Base-by-base conservation (phyloP, 2,329 filamentous ascomycete genomes). In the Didymella glomerata region DNA sequence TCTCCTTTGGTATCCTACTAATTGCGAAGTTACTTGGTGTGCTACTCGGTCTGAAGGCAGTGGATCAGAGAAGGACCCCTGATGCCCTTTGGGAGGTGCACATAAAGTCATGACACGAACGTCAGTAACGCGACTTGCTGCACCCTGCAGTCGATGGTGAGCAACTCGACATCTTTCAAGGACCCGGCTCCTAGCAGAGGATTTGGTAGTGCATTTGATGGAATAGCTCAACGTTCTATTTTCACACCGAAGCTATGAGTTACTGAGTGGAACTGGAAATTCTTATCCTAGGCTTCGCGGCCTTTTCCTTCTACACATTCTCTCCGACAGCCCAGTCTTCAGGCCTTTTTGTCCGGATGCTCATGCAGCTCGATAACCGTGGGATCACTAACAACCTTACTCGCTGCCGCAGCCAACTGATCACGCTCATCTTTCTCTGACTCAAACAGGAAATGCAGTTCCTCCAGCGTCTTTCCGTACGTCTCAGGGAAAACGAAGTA, bases 401-500 rank as follows among this genome's bases (percentile, higher is more conserved):
- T 64, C 9, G 68, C 65, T 2, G 67, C 59, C 7, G 64, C 62
- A 30, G 61, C 60, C 8, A 75, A 57, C 14, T 52, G 56, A n/a
- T 65, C 62, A 24, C 66, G 61, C 16, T 66, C 66, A 2, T 68
- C 60, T 38, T 67, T 64, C 36, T 75, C 71, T 14, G 64, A 66
- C 25, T 75, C 72, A 41, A 75, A 74, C 48, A 75, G 57, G 62
- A 76, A 76, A 0, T 71, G 70, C 25, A 76, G 49, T 46, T 76
- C 73, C 42, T 76, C 74, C 0, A 76, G 45, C 8, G 72, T 75
- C 52, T 72, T 73, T 10, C 73, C 73, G 48, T 66, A 70, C 5
- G 72, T 75, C 51, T 75, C 73, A 0, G 72, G 73, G 58, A 74
- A 76, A 41, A 76, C 42, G 54, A 76, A 71, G 62, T 73, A 76